Evolutionary conservation across 2,329 filamentous ascomycete species (phyloP), one percentile per base, ranked within the genome.

Genomic region (Fusarium udum): DNA sequence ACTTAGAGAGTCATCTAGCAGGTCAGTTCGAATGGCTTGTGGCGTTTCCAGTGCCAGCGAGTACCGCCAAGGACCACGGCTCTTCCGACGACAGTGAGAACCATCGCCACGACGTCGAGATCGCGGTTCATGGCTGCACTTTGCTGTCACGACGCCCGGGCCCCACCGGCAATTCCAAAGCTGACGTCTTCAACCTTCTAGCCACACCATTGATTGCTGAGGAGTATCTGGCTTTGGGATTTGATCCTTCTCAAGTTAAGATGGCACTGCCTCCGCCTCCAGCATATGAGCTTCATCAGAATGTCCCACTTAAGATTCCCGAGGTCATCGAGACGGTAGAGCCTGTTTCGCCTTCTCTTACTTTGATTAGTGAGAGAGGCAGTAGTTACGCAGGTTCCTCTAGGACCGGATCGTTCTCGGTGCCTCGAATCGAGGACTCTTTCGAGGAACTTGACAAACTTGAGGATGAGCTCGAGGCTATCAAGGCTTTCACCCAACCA

Each of bases 401-500:
- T 31, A 73, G 75, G 34, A 60, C 77, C 11, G 80, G 77, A 1
- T 82, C 80, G 11, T 79, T 75, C 68, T 83, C 74, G 2, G 81
- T 83, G 18, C 82, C 85, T 32, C 86, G 88, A 24, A 91, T 92
- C 56, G 90, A 92, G 77, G 90, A 91, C 77, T 91, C 89, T 4
- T 82, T 92, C 14, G 89, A 90, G 77, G 89, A 89, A 70, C 82
- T 92, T 26, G 90, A 92, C 76, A 83, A 84, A 67, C 83, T 92
- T 22, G 89, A 92, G 72, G 90, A 92, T 37, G 85, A 90, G 56
- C 83, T 91, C 15, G 89, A 92, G 72, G 87, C 85, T 4, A 82
- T 90, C 39, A 76, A 80, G 61, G 80, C 80, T n/a, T 79, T 84
- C 16, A 78, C 85, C 1, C 79, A 77, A 4, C 66, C 84, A 16